These are phyloP conservation scores for Abortiporus biennis DNA, from an alignment of 1,284 basidiomycete species.

Conservation along the genomic window DNA sequence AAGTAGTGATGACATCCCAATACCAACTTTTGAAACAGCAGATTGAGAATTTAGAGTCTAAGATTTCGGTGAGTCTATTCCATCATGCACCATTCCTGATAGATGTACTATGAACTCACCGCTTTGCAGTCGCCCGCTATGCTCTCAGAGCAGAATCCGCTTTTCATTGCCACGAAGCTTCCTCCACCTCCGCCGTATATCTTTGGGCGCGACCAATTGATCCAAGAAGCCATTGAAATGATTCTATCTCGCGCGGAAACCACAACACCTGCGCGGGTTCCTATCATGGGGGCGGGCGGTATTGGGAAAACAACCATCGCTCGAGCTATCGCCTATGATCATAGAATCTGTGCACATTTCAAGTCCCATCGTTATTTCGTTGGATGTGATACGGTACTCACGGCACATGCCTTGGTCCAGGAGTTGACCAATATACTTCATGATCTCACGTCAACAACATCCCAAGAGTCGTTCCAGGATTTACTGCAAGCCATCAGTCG, in stretches of 20 bases:
- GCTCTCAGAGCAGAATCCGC: not conserved
- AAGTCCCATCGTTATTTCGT: not conserved
- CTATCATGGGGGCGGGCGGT: not conserved
- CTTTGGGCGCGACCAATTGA: not conserved
- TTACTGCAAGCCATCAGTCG: not conserved
- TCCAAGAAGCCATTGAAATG: not conserved
- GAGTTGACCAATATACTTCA: too few relatives aligned
- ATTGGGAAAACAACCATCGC: not conserved
- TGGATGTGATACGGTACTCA: not conserved
- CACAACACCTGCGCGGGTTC: not conserved
- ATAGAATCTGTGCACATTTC: not conserved
- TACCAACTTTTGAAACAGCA: not conserved
- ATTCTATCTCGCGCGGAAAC: not conserved
- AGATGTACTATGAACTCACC: not conserved
- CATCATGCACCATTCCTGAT: too few relatives aligned
- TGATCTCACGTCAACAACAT: too few relatives aligned
- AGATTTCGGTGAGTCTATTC: not conserved
- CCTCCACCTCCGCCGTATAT: not conserved
- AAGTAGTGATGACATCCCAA: not conserved
- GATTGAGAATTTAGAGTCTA: not conserved
- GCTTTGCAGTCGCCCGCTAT: too few relatives aligned
- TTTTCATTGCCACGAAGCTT: not conserved
- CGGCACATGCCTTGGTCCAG: not conserved
- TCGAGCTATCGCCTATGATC: not conserved
- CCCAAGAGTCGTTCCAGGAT: not conserved